Conservation (phyloP, 345 rosid genomes). For the Arabis hirsuta region DNA sequence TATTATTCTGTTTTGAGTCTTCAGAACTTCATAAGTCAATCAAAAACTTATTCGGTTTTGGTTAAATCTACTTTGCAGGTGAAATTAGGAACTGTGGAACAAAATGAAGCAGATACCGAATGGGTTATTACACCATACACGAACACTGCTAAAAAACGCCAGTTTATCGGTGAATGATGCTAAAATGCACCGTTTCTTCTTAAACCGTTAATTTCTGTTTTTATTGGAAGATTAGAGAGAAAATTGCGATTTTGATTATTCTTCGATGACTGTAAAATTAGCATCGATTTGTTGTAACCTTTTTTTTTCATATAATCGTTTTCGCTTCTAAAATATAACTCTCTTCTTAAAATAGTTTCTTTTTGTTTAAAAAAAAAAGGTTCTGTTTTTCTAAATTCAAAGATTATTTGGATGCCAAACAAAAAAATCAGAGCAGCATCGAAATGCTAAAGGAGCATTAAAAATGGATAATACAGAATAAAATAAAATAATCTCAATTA, state of each 20-base stretch:
- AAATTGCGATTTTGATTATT: constrained; percentile 24
- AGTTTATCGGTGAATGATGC: constrained; percentile 65
- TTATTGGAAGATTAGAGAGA: not conserved
- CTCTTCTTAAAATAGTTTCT: not conserved
- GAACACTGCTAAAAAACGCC: constrained; percentile 77
- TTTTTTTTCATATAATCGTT: not conserved
- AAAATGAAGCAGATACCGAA: constrained; percentile 79
- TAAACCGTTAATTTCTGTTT: constrained; percentile 12
- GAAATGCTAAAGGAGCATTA: constrained; percentile 10
- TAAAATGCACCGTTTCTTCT: constrained; percentile 5
- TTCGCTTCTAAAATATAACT: not conserved
- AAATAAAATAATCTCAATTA: constrained; percentile 1
- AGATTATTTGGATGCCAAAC: not conserved
- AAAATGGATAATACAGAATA: constrained; percentile 23
- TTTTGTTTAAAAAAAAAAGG: not conserved
- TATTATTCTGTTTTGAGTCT: not conserved
- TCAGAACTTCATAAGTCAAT: not conserved
- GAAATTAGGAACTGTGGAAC: constrained; percentile 84
- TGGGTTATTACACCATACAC: constrained; percentile 86
- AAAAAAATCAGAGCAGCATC: constrained; percentile 20
- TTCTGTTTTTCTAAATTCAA: not conserved
- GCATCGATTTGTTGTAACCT: constrained; percentile 15
- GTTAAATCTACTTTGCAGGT: constrained; percentile 44
- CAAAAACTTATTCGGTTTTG: too few species aligned
- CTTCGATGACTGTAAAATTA: constrained; percentile 21